These are phyloP conservation scores for Suhomyces sp. DNA, from an alignment of 805 yeast genomes.

Conservation along the genomic window DNA sequence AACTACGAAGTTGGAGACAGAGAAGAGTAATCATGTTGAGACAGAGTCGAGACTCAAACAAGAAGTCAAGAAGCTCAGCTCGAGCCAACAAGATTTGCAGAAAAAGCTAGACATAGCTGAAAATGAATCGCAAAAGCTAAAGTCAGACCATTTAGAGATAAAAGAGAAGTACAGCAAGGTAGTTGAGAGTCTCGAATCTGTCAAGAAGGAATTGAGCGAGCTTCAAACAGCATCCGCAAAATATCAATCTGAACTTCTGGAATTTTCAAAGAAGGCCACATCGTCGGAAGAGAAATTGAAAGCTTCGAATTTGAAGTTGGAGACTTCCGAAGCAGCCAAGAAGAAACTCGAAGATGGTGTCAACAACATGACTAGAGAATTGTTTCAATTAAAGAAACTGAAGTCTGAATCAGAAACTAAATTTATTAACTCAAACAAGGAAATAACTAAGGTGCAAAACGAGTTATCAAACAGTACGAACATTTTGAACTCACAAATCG, in stretches of 20 bases:
- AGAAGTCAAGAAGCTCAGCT: conserved; percentile 12
- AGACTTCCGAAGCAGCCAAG: conserved; percentile 40
- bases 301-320: conserved; percentile 30
- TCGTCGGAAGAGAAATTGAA: conserved; percentile 24
- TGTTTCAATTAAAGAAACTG: conserved; percentile 61
- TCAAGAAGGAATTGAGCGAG: conserved; percentile 30
- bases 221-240: conserved; percentile 28
- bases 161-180: conserved; percentile 19
- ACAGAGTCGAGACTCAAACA: conserved; percentile 19
- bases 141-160: conserved; percentile 19
- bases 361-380: conserved; percentile 84
- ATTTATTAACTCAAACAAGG: conserved; percentile 43
- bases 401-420: conserved; percentile 50
- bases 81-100: conserved; percentile 18
- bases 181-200: conserved; percentile 16
- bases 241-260: conserved; percentile 31
- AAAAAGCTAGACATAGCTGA: conserved; percentile 14
- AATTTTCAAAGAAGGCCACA: conserved; percentile 23
- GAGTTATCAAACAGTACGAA: conserved; percentile 33
- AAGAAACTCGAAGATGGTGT: conserved; percentile 80
- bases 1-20: conserved; percentile 19
- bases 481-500: conserved; percentile 18
- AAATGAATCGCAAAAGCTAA: conserved; percentile 31
- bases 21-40: conserved; percentile 15
- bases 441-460: conserved; percentile 25